Evolutionary conservation across 768 basidiomycete genomes (phyloP).

Genomic region (Podaxis sp.): DNA sequence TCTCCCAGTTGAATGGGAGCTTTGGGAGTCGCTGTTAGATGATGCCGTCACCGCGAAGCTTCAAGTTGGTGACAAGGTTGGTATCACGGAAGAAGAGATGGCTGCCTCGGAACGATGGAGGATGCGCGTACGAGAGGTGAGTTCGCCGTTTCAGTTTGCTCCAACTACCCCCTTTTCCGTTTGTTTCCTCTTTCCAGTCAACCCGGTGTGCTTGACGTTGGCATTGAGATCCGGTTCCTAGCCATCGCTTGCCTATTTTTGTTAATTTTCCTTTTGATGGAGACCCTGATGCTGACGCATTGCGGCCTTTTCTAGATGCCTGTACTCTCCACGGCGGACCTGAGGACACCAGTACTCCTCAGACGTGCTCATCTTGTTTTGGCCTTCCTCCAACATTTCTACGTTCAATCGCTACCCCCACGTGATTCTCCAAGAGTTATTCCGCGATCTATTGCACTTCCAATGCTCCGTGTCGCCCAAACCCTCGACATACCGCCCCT

Average conservation of each 20-base stretch:
- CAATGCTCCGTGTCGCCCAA: conserved; percentile 69
- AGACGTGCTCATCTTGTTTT: conserved; percentile 79
- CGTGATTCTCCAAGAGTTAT: conserved; percentile 52
- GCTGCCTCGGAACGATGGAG: conserved; percentile 55
- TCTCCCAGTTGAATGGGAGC: conserved; percentile 61
- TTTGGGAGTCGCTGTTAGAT: conserved; percentile 70
- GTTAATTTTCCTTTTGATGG: neutral
- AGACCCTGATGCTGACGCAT: conserved; percentile 2
- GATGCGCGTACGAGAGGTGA: conserved; percentile 45
- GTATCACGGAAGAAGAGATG: conserved; percentile 38
- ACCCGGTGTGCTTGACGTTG: conserved; percentile 6
- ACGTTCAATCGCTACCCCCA: conserved; percentile 67
- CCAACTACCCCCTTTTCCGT: neutral
- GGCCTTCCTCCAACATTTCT: conserved; percentile 76
- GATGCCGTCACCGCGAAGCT: conserved; percentile 47
- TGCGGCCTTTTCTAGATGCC: conserved; percentile 45
- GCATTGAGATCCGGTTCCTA: neutral
- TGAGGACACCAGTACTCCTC: conserved; percentile 58
- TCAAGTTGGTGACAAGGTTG: conserved; percentile 61
- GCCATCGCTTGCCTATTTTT: neutral
- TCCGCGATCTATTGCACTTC: conserved; percentile 73
- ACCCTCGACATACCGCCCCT: conserved; percentile 84
- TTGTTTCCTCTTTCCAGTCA: neutral
- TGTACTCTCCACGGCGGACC: conserved; percentile 43
- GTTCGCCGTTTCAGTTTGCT: conserved; percentile 13